A percentile compares a stretch with the other conserved stretches of the same genome.
Evolutionary conservation across 176 grass and related monocot species (phyloP).

Genomic region (Phyllostachys edulis): DNA sequence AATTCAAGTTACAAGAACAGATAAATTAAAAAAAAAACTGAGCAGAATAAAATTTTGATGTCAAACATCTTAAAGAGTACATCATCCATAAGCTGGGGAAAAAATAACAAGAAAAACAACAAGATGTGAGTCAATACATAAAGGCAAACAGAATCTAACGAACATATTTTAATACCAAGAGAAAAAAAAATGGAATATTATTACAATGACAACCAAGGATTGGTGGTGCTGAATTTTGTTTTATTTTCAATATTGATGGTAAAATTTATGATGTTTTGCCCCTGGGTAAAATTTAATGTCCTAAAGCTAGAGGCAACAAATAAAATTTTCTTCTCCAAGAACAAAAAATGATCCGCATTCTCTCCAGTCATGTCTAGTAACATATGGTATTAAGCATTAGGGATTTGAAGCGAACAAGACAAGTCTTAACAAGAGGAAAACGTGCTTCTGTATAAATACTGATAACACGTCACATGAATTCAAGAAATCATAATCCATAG

Average conservation of each 20-base stretch:
- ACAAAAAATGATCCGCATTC: neutral
- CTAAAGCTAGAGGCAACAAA: neutral
- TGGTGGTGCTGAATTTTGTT: neutral
- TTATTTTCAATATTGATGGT: neutral
- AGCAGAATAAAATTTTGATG: neutral
- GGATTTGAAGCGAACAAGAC: neutral
- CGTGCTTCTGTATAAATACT: neutral
- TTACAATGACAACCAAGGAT: neutral
- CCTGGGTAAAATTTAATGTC: neutral
- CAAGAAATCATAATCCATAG: neutral
- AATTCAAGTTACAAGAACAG: slow-evolving; percentile 14
- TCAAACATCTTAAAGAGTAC: neutral
- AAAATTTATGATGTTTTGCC: neutral
- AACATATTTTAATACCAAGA: neutral
- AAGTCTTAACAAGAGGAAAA: neutral
- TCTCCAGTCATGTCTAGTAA: neutral
- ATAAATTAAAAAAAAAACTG: neutral
- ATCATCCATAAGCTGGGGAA: neutral
- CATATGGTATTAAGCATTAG: neutral
- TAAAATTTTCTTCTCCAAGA: neutral
- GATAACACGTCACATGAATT: neutral
- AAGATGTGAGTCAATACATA: too few species aligned
- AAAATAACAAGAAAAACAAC: neutral
- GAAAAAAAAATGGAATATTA: neutral
- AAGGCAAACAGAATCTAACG: too few species aligned